Conservation (phyloP, 371 early-diverging fungal genomes). For the Rhizopus arrhizus region DNA sequence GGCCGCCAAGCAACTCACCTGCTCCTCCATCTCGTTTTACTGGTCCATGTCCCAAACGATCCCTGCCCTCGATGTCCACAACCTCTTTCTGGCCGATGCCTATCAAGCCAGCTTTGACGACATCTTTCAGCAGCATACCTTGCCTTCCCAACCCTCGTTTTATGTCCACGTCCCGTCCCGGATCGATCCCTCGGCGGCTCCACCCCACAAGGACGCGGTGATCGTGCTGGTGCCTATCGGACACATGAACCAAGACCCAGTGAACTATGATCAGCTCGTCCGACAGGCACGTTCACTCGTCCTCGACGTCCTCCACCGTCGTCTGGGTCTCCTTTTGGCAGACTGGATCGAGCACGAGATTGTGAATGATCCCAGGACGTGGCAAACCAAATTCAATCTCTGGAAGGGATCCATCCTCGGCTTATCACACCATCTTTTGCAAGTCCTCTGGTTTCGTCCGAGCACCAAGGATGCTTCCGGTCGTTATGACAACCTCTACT, state of each 20-base stretch:
- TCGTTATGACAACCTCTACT: conserved; percentile 61
- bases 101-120: conserved; percentile 63
- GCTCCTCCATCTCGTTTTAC: conserved; percentile 64
- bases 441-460: conserved; percentile 66
- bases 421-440: conserved; percentile 57
- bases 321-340: conserved; percentile 49
- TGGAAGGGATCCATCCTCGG: conserved; percentile 67
- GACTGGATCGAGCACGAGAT: conserved; percentile 55
- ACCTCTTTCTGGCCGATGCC: conserved; percentile 63
- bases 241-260: conserved; percentile 34
- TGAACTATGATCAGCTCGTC: conserved; percentile 40
- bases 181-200: conserved; percentile 61
- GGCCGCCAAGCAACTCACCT: conserved; percentile 55
- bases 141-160: conserved; percentile 60
- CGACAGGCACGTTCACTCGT: conserved; percentile 54
- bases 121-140: conserved; percentile 51
- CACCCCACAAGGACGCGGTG: conserved; percentile 53
- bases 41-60: conserved; percentile 60
- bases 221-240: conserved; percentile 66
- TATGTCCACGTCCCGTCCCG: conserved; percentile 68
- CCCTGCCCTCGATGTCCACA: conserved; percentile 61
- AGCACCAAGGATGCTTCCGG: conserved; percentile 56
- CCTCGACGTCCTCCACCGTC: conserved; percentile 40
- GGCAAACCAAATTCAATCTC: conserved; percentile 64
- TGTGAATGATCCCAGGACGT: conserved; percentile 60